Conservation (phyloP, 2,329 filamentous ascomycete species). For the Ophiostoma sp. region DNA sequence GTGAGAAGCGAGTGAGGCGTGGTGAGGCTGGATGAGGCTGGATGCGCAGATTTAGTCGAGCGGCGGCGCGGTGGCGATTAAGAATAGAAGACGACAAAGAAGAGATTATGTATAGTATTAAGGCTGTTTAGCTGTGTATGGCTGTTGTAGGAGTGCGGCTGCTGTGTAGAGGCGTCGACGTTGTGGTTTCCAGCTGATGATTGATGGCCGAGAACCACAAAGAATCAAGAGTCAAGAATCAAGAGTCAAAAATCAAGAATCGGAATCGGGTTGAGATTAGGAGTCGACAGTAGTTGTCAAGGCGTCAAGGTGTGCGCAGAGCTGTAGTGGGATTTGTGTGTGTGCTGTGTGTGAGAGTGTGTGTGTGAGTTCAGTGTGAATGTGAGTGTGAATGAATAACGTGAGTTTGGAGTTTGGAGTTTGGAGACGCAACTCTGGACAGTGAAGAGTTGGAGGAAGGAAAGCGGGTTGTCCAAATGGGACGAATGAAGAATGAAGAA, state of each 20-base stretch:
- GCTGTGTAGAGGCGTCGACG: neutral
- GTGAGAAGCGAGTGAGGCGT: neutral
- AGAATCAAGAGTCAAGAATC: neutral
- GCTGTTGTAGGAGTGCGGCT: neutral
- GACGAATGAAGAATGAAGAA: constrained; percentile 24
- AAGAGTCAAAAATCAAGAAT: neutral
- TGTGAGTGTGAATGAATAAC: neutral
- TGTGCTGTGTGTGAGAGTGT: neutral
- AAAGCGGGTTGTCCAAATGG: constrained; percentile 17
- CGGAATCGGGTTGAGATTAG: neutral
- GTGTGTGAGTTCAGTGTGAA: neutral
- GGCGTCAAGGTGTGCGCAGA: constrained; percentile 5
- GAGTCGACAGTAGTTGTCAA: neutral
- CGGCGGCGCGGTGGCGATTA: neutral
- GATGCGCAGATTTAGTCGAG: neutral
- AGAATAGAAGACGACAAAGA: neutral
- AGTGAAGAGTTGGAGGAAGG: constrained; percentile 14
- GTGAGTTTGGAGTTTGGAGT: neutral
- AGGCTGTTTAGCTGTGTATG: neutral
- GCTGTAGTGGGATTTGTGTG: neutral
- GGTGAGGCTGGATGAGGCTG: neutral
- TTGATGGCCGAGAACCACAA: no score
- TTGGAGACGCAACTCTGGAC: neutral
- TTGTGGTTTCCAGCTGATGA: neutral
- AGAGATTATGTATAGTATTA: neutral